Base-by-base conservation (phyloP, 441 rosid species). In the Adansonia rubrostipa region DNA sequence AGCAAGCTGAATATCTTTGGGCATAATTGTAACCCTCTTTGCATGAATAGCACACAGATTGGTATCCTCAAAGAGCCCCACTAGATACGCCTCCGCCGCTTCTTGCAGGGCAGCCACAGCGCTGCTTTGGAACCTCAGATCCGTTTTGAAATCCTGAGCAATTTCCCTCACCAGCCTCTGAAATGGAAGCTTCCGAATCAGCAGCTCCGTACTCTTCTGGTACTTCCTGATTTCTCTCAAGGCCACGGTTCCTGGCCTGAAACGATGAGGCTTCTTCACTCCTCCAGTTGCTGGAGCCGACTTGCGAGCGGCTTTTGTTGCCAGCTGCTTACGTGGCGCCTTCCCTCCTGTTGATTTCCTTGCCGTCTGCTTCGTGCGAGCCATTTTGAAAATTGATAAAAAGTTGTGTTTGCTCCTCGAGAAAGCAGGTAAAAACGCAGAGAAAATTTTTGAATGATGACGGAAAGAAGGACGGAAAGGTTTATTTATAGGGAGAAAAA, bases 211-310 rank as follows among this genome's bases (percentile, higher is more conserved):
- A 74, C 91, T 88, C 36, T 28, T 28, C 36, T 28, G 36, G 36
- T 28, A 28, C 36, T 28, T 28, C 36, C 36, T 28, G 36, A 28
- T 28, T 28, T 28, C 36, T 28, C 36, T 28, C 36, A 28, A 28
- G 36, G 36, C 36, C 36, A 28, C 36, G 3, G 36, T 28, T 28
- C 36, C 36, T 1, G 36, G 36, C 36, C 36, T 28, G 36, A 28
- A 28, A 28, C 36, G 36, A 28, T 28, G 36, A 28, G 36, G 36
- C 36, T 28, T 28, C 36, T 28, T 28, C 2, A 87, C 90, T 42
- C 90, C 90, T 10, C 90, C 90, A 33, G 88, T 87, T n/a, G 90
- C 90, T 15, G 90, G 90, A n/a, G 90, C 90, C 0, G 90, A 87
- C 53, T 87, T 87, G 40, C 90, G 57, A 0, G 90, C 90, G 0